phyloP scores from a whole-genome alignment of 2,329 filamentous ascomycete species.

The Torrubiellomyces zombiae region DNA sequence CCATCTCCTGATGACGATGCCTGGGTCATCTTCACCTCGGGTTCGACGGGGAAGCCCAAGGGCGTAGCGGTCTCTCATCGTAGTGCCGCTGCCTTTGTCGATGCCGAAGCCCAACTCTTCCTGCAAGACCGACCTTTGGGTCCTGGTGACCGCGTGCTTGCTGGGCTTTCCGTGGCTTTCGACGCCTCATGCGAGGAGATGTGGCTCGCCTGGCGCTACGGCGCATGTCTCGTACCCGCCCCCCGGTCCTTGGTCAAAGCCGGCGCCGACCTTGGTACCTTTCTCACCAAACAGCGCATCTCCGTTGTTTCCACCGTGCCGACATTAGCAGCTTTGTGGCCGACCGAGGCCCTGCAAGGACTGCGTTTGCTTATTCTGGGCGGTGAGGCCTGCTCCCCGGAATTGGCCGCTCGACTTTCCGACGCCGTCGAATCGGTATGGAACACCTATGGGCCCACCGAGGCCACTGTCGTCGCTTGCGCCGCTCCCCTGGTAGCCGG shows the following conservation, averaged over 20 bases:
- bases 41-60: slow-evolving; percentile 9
- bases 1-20: slow-evolving; percentile 7
- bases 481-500: slow-evolving; percentile 7
- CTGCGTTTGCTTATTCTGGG: slow-evolving; percentile 9
- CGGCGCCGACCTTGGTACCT: slow-evolving; percentile 7
- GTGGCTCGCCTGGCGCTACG: slow-evolving; percentile 10
- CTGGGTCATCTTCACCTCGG: slow-evolving; percentile 11
- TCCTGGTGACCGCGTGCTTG: slow-evolving; percentile 9
- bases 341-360: slow-evolving; percentile 6
- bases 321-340: slow-evolving; percentile 9
- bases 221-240: slow-evolving; percentile 8
- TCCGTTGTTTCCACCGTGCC: slow-evolving; percentile 10
- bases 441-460: slow-evolving; percentile 12
- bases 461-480: slow-evolving; percentile 9
- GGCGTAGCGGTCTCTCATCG: slow-evolving; percentile 10
- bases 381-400: slow-evolving; percentile 9
- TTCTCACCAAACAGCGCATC: slow-evolving; percentile 7
- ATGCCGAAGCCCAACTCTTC: slow-evolving; percentile 8
- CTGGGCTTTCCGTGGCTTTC: slow-evolving; percentile 8
- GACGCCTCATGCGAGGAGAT: slow-evolving; percentile 10
- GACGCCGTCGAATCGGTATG: slow-evolving; percentile 7
- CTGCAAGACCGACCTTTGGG: slow-evolving; percentile 6
- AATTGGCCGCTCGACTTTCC: slow-evolving; percentile 7
- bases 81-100: slow-evolving; percentile 10
- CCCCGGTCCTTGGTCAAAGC: slow-evolving; percentile 8